These are phyloP conservation scores for Flaveria ramosissima DNA, from an alignment of 129 eudicot species.

Conservation along the genomic window DNA sequence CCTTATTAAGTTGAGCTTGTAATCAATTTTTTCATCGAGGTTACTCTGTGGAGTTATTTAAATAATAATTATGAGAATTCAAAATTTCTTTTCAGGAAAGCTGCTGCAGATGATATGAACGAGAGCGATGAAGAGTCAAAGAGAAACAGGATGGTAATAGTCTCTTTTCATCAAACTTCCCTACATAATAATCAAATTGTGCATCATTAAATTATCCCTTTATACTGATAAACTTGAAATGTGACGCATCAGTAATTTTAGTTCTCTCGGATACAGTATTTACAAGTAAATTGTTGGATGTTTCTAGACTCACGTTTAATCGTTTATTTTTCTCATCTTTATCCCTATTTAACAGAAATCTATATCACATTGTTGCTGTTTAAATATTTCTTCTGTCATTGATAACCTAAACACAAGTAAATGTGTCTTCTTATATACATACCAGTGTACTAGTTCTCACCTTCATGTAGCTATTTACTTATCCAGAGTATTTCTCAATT, in stretches of 20 bases:
- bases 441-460: constrained; percentile 27
- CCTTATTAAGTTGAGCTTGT: not conserved
- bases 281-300: not conserved
- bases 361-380: not conserved
- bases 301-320: not conserved
- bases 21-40: not conserved
- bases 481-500: not conserved
- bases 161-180: not conserved
- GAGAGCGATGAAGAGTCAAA: constrained; percentile 87
- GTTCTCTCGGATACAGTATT: not conserved
- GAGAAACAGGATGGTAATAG: constrained; percentile 65
- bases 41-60: not conserved
- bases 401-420: not conserved
- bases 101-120: constrained; percentile 56
- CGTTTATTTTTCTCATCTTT: not conserved
- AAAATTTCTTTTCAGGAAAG: constrained; percentile 49
- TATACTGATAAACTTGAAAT: not conserved
- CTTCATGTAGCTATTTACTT: not conserved
- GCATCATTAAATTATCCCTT: not conserved
- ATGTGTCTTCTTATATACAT: not conserved
- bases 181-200: not conserved
- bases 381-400: not conserved
- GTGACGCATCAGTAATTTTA: not conserved
- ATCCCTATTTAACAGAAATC: not conserved
- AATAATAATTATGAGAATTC: not conserved